Evolutionary conservation across 2,329 filamentous ascomycete genomes (phyloP).

Genomic region (Exophiala spinifera): DNA sequence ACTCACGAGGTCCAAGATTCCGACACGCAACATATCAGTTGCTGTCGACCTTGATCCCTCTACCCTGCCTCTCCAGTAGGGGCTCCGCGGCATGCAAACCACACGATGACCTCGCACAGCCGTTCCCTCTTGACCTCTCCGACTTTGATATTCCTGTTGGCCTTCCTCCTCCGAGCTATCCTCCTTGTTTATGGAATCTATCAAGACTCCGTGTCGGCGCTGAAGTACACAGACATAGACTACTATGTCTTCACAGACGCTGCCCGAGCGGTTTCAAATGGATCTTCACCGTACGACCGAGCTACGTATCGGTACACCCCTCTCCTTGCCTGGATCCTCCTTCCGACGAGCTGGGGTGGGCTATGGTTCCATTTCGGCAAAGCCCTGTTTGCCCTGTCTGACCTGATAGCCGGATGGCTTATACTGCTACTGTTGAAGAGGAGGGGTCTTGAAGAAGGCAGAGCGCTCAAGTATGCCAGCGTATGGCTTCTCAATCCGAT

Average conservation of each 20-base stretch:
- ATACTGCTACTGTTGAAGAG: constrained; percentile 57
- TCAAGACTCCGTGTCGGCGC: constrained; percentile 84
- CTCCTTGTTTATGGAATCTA: constrained; percentile 86
- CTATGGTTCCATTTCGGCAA: constrained; percentile 82
- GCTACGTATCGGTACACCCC: constrained; percentile 98
- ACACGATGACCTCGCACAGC: constrained; percentile 14
- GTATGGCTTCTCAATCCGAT: constrained; percentile 97
- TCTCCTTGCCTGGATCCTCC: constrained; percentile 82
- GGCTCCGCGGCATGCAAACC: constrained; percentile 8
- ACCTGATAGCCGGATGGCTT: constrained; percentile 80
- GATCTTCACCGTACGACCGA: constrained; percentile 74
- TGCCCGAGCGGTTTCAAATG: constrained; percentile 68
- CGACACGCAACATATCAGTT: too few species aligned
- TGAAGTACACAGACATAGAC: constrained; percentile 99
- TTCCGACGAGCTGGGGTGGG: constrained; percentile 68
- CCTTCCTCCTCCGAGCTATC: constrained; percentile 61
- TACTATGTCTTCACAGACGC: constrained; percentile 98
- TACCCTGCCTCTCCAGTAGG: too few species aligned
- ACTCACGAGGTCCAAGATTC: too few species aligned
- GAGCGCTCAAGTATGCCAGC: constrained; percentile 71
- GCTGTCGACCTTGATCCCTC: too few species aligned
- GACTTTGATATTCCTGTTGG: constrained; percentile 35
- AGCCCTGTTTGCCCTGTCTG: constrained; percentile 75
- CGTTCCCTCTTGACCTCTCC: constrained; percentile 34
- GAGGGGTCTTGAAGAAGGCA: constrained; percentile 47